Conservation (phyloP, 306 rosid species). For the Dicorynia guianensis region DNA sequence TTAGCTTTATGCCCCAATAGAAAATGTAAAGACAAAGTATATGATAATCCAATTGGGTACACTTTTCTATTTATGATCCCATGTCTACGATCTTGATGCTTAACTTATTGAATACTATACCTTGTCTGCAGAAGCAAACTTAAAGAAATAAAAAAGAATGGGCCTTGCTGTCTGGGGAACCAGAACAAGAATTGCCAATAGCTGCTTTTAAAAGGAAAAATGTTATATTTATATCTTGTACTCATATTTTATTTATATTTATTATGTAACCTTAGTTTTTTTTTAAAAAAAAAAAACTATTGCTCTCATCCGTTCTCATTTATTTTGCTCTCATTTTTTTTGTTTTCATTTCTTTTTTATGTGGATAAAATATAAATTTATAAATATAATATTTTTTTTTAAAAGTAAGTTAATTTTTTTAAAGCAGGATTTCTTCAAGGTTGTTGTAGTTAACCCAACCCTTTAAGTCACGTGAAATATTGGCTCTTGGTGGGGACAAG, state of each 20-base stretch:
- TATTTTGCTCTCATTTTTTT: too few relatives aligned
- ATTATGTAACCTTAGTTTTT: too few relatives aligned
- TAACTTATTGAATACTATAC: conserved; percentile 86
- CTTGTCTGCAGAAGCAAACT: conserved; percentile 84
- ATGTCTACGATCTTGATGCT: conserved; percentile 72
- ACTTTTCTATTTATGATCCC: conserved; percentile 53
- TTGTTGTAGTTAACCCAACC: conserved; percentile 49
- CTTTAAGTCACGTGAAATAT: conserved; percentile 68
- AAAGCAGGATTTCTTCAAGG: conserved; percentile 50
- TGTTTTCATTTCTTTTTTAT: too few relatives aligned
- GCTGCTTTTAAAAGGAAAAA: conserved; percentile 53
- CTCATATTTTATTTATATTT: too few relatives aligned
- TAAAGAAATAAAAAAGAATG: conserved; percentile 70
- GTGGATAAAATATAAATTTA: too few relatives aligned
- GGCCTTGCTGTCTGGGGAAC: conserved; percentile 74
- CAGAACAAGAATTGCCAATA: conserved; percentile 55
- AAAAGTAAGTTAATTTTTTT: conserved; percentile 52
- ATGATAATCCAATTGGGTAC: conserved; percentile 60
- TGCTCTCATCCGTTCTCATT: too few relatives aligned
- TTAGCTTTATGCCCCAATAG: conserved; percentile 54
- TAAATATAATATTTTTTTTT: too few relatives aligned
- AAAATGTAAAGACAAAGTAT: conserved; percentile 77
- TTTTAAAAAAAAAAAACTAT: too few relatives aligned
- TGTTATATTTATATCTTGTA: too few relatives aligned
- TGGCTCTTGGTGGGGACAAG: conserved; percentile 51